Evolutionary conservation across 2,329 filamentous ascomycete genomes (phyloP), one percentile per base, ranked within the genome.

Genomic region (Colletotrichum caudatum): DNA sequence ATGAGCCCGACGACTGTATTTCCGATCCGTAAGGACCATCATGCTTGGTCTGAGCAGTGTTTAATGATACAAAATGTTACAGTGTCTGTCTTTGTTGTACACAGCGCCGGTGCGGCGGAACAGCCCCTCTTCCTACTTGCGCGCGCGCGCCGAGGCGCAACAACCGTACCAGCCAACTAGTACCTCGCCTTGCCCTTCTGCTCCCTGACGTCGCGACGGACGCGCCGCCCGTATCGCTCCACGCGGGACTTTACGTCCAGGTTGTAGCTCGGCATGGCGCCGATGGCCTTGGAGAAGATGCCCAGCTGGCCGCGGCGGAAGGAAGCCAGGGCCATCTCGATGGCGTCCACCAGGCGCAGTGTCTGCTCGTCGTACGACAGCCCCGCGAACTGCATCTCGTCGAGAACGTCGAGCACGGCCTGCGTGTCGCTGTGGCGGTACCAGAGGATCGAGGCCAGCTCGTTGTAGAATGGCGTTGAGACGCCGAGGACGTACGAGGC

Each of bases 401-500:
- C 83, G 6, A 93, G 81, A 1, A 92, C 78, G 5, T 84, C 81
- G 61, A 90, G 80, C 33, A 92, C 87, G 1, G 84, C 84, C 4
- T 77, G 74, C 2, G 89, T 83, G 76, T 93, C 89, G 29, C 88
- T 85, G 73, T 89, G 88, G 14, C 88, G 87, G 44, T 82, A 79
- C 89, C 91, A 93, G 66, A 89, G 83, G 29, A 91, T 85, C 18
- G 84, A 80, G 33, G 93, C 84, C 44, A 94, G 85, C 60, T 89
- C 84, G 77, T 92, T 91, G 83, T 93, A 95, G 53, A 95, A 88
- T 0, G 87, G 83, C 0, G 92, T 92, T 23, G 90, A 90, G 7
- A 89, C 91, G 59, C 92, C 93, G 0, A 95, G 86, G 8, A 93
- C 90, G 76, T 92, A 93, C 0, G 91, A 92, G 1, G 89, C 87